Conservation (phyloP, 2,329 filamentous ascomycete species). For the Pestalotiopsis sp. region DNA sequence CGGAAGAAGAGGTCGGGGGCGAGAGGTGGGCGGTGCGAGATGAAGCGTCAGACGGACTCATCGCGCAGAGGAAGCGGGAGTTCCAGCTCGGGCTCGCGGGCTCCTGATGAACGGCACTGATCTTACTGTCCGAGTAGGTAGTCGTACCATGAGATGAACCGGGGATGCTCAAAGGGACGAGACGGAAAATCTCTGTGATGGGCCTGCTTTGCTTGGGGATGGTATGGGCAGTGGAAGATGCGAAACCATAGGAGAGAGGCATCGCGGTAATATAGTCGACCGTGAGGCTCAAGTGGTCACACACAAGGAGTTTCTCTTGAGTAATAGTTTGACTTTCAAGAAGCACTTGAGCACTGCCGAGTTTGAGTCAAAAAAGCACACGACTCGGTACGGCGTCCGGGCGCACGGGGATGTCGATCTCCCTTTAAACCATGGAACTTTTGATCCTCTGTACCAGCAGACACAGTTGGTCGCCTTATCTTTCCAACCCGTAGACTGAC, state of each 20-base stretch:
- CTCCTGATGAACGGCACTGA: neutral
- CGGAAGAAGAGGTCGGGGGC: conserved; percentile 10
- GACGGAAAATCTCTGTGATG: conserved; percentile 2
- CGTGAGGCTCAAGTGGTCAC: neutral
- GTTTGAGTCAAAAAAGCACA: neutral
- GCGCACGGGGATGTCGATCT: neutral
- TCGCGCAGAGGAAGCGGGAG: conserved; percentile 11
- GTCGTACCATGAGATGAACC: neutral
- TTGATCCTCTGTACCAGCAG: neutral
- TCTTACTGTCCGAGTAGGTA: neutral
- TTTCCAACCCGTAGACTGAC: neutral
- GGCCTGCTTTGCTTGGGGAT: neutral
- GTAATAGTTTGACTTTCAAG: conserved; percentile 4
- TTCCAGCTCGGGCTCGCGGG: neutral
- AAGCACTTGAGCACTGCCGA: conserved; percentile 1
- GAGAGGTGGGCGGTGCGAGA: neutral
- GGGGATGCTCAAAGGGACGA: conserved; percentile 4
- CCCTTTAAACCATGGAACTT: neutral
- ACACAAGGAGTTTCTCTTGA: conserved; percentile 10
- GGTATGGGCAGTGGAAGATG: conserved; percentile 5
- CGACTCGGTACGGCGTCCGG: neutral
- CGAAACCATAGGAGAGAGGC: conserved; percentile 11
- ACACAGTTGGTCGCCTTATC: neutral
- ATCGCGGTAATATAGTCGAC: neutral
- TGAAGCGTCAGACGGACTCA: conserved; percentile 8